A percentile compares a stretch with the other conserved stretches of the same genome.
Evolutionary conservation across 192 early-diverging fungal species (phyloP).

Genomic region (Mycoemilia scoparia): DNA sequence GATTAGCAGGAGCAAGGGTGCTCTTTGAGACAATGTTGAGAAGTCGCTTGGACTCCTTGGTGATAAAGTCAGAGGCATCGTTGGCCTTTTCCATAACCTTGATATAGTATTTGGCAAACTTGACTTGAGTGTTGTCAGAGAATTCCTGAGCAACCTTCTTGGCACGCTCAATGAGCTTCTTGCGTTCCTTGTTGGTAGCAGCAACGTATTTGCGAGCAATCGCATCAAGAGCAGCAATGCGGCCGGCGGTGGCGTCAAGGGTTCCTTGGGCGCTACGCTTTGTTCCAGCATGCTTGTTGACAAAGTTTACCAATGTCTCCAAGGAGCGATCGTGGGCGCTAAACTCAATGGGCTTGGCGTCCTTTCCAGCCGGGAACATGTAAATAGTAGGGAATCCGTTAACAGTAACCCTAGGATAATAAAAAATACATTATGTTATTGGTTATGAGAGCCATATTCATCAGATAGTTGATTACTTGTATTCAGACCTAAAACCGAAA

Average conservation of each 20-base stretch:
- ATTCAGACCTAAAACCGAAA: too few relatives aligned
- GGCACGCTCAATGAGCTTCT: slow-evolving; percentile 27
- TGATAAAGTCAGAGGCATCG: slow-evolving; percentile 46
- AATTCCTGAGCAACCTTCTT: slow-evolving; percentile 23
- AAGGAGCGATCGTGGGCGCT: slow-evolving; percentile 52
- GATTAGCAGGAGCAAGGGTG: slow-evolving; percentile 45
- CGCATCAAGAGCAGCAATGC: slow-evolving; percentile 14
- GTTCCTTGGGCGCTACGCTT: slow-evolving; percentile 56
- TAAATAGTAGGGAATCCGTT: slow-evolving; percentile 79
- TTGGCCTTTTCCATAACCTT: slow-evolving; percentile 83
- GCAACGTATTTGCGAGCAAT: slow-evolving; percentile 41
- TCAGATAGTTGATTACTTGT: too few relatives aligned
- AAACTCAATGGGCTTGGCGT: slow-evolving; percentile 46
- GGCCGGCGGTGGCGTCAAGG: slow-evolving; percentile 36
- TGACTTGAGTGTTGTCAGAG: slow-evolving; percentile 20
- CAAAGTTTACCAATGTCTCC: slow-evolving; percentile 53
- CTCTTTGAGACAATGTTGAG: slow-evolving; percentile 54
- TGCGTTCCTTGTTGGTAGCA: slow-evolving; percentile 25
- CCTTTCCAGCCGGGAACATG: slow-evolving; percentile 54
- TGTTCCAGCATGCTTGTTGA: slow-evolving; percentile 72
- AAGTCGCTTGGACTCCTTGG: slow-evolving; percentile 65
- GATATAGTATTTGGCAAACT: slow-evolving; percentile 66
- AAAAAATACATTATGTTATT: too few relatives aligned
- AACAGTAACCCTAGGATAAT: too few relatives aligned
- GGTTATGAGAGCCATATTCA: too few relatives aligned